Conservation (phyloP, 305 asterid species). For the Fraxinus velutina region DNA sequence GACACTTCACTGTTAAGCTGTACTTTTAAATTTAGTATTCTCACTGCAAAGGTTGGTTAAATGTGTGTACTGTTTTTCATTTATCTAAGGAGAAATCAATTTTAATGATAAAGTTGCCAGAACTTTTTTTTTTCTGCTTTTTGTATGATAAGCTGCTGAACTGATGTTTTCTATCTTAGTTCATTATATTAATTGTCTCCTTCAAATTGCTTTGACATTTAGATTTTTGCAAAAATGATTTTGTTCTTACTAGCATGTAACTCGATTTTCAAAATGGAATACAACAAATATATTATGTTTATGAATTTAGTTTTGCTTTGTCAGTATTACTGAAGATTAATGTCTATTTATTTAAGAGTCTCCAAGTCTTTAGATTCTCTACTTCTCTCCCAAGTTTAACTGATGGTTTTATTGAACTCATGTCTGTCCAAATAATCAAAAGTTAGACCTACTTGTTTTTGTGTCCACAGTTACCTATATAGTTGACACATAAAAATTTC, state of each 20-base stretch:
- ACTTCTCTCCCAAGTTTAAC: not conserved
- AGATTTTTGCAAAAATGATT: not conserved
- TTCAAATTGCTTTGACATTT: not conserved
- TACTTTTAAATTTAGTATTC: not conserved
- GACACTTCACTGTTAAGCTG: not conserved
- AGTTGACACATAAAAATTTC: not conserved
- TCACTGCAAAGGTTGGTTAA: not conserved
- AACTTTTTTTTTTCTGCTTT: not conserved
- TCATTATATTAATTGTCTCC: not conserved
- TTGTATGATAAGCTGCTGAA: constrained; percentile 7
- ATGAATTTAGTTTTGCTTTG: constrained; percentile 10
- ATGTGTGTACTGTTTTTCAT: not conserved
- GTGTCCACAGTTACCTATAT: not conserved
- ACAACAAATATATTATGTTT: not conserved
- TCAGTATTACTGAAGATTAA: not conserved
- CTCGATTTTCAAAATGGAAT: not conserved
- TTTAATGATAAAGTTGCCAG: not conserved
- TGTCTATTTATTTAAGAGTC: not conserved
- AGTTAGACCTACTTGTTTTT: not conserved
- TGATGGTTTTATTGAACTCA: not conserved
- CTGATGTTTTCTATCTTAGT: not conserved
- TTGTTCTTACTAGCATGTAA: not conserved
- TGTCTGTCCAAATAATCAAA: not conserved
- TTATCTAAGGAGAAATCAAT: not conserved
- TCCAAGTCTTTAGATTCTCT: not conserved